phyloP scores from a whole-genome alignment of 257 asterid genomes.

The Ligustrum vulgare region DNA sequence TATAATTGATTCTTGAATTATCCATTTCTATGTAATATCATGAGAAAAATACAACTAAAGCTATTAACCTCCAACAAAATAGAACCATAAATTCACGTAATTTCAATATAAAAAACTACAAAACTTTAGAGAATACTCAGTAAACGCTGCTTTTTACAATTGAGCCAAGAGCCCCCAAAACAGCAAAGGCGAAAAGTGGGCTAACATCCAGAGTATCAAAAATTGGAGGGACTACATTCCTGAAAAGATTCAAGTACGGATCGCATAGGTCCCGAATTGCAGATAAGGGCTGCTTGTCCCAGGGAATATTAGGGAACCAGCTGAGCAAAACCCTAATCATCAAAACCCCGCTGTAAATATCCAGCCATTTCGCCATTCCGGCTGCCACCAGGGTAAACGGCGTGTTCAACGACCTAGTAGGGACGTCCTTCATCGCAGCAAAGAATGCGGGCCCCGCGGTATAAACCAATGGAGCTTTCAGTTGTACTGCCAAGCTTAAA shows the following conservation, averaged over 20 bases:
- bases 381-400: conserved; percentile 92
- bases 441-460: conserved; percentile 76
- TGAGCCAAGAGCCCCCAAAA: conserved; percentile 75
- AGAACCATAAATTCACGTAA: neutral
- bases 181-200: conserved; percentile 80
- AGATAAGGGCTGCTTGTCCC: conserved; percentile 91
- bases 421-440: conserved; percentile 56
- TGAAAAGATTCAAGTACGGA: conserved; percentile 84
- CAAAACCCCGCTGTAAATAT: conserved; percentile 79
- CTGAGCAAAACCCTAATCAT: conserved; percentile 86
- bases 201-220: conserved; percentile 80
- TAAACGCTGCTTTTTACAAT: conserved; percentile 60
- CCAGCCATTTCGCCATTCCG: conserved; percentile 93
- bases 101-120: conserved; percentile 17
- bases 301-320: conserved; percentile 95
- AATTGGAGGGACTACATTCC: conserved; percentile 84
- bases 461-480: conserved; percentile 45
- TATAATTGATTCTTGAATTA: neutral
- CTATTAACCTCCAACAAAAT: neutral
- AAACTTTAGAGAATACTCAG: conserved; percentile 28
- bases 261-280: conserved; percentile 95
- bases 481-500: conserved; percentile 33
- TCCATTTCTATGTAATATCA: conserved; percentile 6
- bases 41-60: neutral
- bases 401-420: conserved; percentile 59